Base-by-base conservation (phyloP, 73 alveolate species). In the Tetrahymena borealis region DNA sequence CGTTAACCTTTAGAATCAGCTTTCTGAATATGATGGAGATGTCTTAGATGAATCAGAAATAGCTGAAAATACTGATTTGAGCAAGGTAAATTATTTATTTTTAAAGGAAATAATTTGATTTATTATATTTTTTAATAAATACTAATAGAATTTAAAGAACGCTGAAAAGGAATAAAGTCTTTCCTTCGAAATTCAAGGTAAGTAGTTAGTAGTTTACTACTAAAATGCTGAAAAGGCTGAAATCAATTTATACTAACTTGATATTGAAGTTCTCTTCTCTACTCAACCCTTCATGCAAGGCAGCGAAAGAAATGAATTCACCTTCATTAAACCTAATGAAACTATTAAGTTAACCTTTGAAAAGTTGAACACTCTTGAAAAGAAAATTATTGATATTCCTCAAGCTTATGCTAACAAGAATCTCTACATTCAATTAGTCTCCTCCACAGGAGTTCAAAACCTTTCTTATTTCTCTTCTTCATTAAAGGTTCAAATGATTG, bases 261-360 rank as follows among this genome's bases (percentile, higher is more conserved):
- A 97, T 78, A 93, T 95, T 28, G 99, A 97, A 95, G 94, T 97
- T 15, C 79, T 98, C 90, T 98, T 98, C 96, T 96, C 98, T 20
- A 91, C 97, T 39, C 78, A 97, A 24, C 98, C 99, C 24, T 97
- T 96, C 36, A 79, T 78, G 38, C 95, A 28, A 41, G 42, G 79
- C 33, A 35, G 85, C 9, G 39, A 91, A n/a, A 91, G 90, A 60
- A 77, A 90, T 37, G 85, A 92, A 39, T 92, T 39, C 31, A 90
- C 94, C n/a, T 79, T 39, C 28, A 39, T 33, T 24, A 78, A 90
- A 79, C 95, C 95, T 10, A 92, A 39, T 24, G 38, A 78, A 35
- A 33, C 90, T 1, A 39, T 43, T 31, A 92, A 92, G 20, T 78
- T 32, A 32, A 16, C 31, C n/a, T 60, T 91, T 32, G 35, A 91